Base-by-base conservation (phyloP, 495 filamentous ascomycete species). In the Annulohypoxylon bovei region DNA sequence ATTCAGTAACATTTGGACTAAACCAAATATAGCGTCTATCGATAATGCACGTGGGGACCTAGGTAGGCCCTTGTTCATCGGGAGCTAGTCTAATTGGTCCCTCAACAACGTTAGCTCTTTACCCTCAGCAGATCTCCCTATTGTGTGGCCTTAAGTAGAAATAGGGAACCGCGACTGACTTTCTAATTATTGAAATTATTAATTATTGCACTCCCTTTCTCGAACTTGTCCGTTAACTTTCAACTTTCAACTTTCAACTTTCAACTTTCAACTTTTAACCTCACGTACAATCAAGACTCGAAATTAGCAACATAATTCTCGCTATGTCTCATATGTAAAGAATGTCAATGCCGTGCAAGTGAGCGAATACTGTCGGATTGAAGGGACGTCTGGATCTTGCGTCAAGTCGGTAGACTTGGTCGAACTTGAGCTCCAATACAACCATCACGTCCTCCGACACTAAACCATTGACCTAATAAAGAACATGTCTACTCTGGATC, bases 401-500 rank as follows among this genome's bases (percentile, higher is more conserved):
- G 40, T 42, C 53, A 14, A 57, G 33, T 52, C 39, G 49, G 40
- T 20, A 40, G 56, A 65, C 47, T 30, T 54, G 28, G 22, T n/a
- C 49, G 5, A 33, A 50, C 42, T 44, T 32, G 22, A 62, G 39
- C 56, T 62, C 47, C 46, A 62, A 55, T 22, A 55, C 42, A 50
- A 58, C 65, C 37, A n/a, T 59, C 47, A 27, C 33, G 23, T 37
- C 58, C 14, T 53, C 44, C 47, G 53, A 25, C 52, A n/a, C 14
- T 37, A 12, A 32, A 59, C 18, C 1, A 54, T 20, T 58, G 22
- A 44, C 11, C 18, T 18, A 11, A 12, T 39, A 56, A 47, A 25
- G 57, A 76, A 57, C 42, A 79, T 71, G 67, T 77, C 78, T 67
- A 64, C 75, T 47, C 61, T 60, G 59, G 67, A 70, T 53, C 72